phyloP scores from a whole-genome alignment of 1,284 basidiomycete species.

The Boletus holoroseus region DNA sequence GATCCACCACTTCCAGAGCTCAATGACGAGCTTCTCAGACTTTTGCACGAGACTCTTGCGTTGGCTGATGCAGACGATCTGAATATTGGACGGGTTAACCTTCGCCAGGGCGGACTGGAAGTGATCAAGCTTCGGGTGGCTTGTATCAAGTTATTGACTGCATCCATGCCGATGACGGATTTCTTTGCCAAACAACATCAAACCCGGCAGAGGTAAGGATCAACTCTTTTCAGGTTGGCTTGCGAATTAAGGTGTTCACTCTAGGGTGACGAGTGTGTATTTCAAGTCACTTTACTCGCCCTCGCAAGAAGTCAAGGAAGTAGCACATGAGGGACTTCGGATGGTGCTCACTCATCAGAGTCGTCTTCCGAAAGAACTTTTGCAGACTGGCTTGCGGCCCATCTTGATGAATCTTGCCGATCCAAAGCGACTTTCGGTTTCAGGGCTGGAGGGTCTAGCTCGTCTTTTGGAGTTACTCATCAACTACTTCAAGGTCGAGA shows the following conservation, averaged over 20 bases:
- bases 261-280: conserved; percentile 89
- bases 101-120: conserved; percentile 79
- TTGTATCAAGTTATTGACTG: conserved; percentile 89
- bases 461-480: conserved; percentile 93
- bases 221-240: not conserved
- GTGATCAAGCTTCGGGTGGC: conserved; percentile 92
- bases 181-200: conserved; percentile 81
- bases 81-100: conserved; percentile 68
- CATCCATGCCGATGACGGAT: conserved; percentile 92
- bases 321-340: conserved; percentile 90
- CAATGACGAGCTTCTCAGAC: conserved; percentile 87
- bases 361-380: conserved; percentile 90
- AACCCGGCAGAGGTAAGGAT: conserved; percentile 74
- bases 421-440: conserved; percentile 90
- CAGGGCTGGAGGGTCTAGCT: conserved; percentile 91
- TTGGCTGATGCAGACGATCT: conserved; percentile 94
- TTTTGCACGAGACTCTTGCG: conserved; percentile 92
- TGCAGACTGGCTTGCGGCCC: conserved; percentile 92
- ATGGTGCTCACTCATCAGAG: conserved; percentile 88
- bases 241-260: conserved; percentile 12
- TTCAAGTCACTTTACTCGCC: conserved; percentile 98
- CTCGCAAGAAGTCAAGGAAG: conserved; percentile 91
- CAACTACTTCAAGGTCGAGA: conserved; percentile 99
- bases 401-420: conserved; percentile 99
- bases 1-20: conserved; percentile 84